Evolutionary conservation across 2,329 filamentous ascomycete genomes (phyloP).

Genomic region (Trichoderma breve): DNA sequence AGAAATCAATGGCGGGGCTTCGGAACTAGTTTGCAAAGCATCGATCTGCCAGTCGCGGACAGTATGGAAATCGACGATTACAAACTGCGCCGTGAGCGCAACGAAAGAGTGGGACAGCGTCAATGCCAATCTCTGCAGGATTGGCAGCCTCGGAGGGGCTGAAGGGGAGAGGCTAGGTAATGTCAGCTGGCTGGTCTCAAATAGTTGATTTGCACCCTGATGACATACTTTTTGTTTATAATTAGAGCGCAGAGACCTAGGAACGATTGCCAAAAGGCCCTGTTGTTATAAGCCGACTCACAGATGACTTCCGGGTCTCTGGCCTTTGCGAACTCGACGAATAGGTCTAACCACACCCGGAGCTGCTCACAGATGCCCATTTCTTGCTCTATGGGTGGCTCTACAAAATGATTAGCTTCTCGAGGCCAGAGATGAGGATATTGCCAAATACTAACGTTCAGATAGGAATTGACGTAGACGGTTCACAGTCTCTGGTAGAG

Average conservation of each 20-base stretch:
- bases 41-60: slow-evolving; percentile 24
- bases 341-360: slow-evolving; percentile 50
- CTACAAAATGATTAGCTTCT: slow-evolving; percentile 35
- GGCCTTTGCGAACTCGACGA: slow-evolving; percentile 41
- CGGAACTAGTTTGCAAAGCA: slow-evolving; percentile 16
- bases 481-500: slow-evolving; percentile 33
- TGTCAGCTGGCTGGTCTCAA: not conserved
- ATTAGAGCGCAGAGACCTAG: slow-evolving; percentile 47
- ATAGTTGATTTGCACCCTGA: not conserved
- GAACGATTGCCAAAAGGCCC: slow-evolving; percentile 51
- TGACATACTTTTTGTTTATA: slow-evolving; percentile 41
- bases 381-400: slow-evolving; percentile 44
- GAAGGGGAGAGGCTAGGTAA: slow-evolving; percentile 28
- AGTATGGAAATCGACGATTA: slow-evolving; percentile 45
- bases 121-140: slow-evolving; percentile 32
- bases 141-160: slow-evolving; percentile 26
- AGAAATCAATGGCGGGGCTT: slow-evolving; percentile 29
- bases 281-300: slow-evolving; percentile 45
- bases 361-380: slow-evolving; percentile 45
- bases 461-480: slow-evolving; percentile 39
- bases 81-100: slow-evolving; percentile 51
- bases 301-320: slow-evolving; percentile 37
- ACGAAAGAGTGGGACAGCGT: slow-evolving; percentile 44
- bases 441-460: slow-evolving; percentile 27
- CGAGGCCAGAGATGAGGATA: not conserved